Evolutionary conservation across 192 early-diverging fungal species (phyloP).

Genomic region (Paraglomus occultum): DNA sequence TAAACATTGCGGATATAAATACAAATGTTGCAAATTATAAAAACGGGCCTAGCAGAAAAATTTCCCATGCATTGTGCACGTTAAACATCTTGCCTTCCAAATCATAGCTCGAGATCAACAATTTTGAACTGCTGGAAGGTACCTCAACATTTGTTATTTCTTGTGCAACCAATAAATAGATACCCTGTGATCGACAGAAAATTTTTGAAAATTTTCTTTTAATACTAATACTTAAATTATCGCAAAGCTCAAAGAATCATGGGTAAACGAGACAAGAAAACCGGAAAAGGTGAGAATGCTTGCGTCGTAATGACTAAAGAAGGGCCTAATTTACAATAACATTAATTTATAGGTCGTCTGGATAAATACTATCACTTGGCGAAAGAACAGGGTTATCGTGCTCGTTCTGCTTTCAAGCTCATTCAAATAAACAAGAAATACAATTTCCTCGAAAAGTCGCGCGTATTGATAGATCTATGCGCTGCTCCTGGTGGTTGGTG

Average conservation of each 20-base stretch:
- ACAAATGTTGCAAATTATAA: too few species aligned
- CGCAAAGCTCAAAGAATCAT: slow-evolving; percentile 12
- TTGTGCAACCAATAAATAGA: too few species aligned
- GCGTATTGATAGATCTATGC: slow-evolving; percentile 93
- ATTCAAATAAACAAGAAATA: slow-evolving; percentile 99
- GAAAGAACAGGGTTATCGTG: slow-evolving; percentile 98
- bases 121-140: too few species aligned
- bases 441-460: slow-evolving; percentile 88
- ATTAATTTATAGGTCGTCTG: slow-evolving; percentile 70
- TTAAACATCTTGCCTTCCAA: too few species aligned
- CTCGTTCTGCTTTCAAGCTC: slow-evolving; percentile 99
- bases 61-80: too few species aligned
- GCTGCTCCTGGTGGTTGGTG: slow-evolving; percentile 97
- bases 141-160: too few species aligned
- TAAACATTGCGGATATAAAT: too few species aligned
- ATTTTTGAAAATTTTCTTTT: too few species aligned
- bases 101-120: too few species aligned
- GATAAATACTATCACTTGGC: slow-evolving; percentile 99
- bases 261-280: slow-evolving; percentile 52
- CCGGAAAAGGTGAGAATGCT: slow-evolving; percentile 43
- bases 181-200: too few species aligned
- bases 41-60: too few species aligned
- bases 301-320: background rate
- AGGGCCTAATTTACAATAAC: background rate
- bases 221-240: too few species aligned